Base-by-base conservation (phyloP, 2,329 filamentous ascomycete genomes). In the Penicillium sp. region DNA sequence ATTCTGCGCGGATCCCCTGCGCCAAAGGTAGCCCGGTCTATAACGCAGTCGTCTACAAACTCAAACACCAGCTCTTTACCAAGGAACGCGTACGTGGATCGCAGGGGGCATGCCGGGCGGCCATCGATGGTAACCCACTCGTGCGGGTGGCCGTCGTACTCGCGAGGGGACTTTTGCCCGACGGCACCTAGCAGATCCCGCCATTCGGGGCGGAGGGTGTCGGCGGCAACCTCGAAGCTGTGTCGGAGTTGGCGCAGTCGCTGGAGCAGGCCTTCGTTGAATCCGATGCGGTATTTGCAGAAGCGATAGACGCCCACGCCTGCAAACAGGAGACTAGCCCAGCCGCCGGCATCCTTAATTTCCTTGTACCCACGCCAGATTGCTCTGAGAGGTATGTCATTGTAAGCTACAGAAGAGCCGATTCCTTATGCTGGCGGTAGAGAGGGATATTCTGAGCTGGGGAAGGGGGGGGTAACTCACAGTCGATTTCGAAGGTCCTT, bases 361-460 rank as follows among this genome's bases (percentile, higher is more conserved):
- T 86, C 84, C 64, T 84, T 82, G 69, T 87, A 87, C 11, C 85
- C 84, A 56, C 83, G 80, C 85, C 85, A 87, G 60, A 87, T 80
- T 1, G 78, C 80, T 71, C 69, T 73, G 30, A 26, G 23, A 26
- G 23, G 23, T 26, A 26, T 26, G 23, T 26, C 23, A 26, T 26
- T 26, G 23, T 26, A 26, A 26, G 23, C 23, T 26, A 26, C 23
- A 26, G 23, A 26, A 26, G 23, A 26, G 23, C 23, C 23, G 23
- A 26, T 26, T 19, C 15, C 13, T 15, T 59, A 8, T 29, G 38
- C 55, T 30, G 53, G 29, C 9, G n/a, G 21, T 17, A 56, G 15
- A 29, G 17, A 38, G 26, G 29, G 31, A 53, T 35, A 31, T 51
- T 30, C 23, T 30, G 9, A 17, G 30, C 11, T 17, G 31, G 15